These are phyloP conservation scores for Saccharomyces hybrid DNA, from an alignment of 1,139 yeast species.

Conservation along the genomic window DNA sequence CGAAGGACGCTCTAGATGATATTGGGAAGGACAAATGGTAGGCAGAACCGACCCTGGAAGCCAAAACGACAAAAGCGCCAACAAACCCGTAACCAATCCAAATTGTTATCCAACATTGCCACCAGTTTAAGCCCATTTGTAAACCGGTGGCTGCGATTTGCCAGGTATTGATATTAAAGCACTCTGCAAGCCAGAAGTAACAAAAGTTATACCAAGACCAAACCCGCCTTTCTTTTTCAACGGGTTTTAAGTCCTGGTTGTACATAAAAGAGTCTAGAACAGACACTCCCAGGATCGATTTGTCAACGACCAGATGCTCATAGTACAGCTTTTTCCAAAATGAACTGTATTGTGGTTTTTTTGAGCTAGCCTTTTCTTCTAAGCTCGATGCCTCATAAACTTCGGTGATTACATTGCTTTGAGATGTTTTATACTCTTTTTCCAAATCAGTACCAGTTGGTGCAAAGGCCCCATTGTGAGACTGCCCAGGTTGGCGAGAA, in stretches of 20 bases:
- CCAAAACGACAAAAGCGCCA: constrained; percentile 53
- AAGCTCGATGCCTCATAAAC: not conserved
- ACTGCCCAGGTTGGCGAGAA: not conserved
- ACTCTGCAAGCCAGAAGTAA: constrained; percentile 79
- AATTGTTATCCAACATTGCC: constrained; percentile 82
- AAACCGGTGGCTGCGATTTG: constrained; percentile 84
- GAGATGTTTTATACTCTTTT: not conserved
- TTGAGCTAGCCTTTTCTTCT: constrained; percentile 1
- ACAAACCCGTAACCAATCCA: constrained; percentile 64
- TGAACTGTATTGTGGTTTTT: constrained; percentile 12
- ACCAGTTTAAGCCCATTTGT: constrained; percentile 68
- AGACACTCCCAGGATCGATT: constrained; percentile 19
- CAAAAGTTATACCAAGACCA: constrained; percentile 81
- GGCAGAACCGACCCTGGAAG: constrained; percentile 64
- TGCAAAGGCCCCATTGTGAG: not conserved
- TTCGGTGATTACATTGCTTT: not conserved
- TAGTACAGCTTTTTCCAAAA: constrained; percentile 21
- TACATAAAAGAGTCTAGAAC: constrained; percentile 49
- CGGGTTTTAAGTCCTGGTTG: constrained; percentile 72
- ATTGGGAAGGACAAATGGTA: constrained; percentile 78
- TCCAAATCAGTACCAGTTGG: not conserved
- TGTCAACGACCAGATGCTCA: constrained; percentile 24
- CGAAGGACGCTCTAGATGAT: constrained; percentile 64
- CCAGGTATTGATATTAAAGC: constrained; percentile 84
- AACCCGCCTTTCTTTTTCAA: constrained; percentile 50